Conservation (phyloP, 768 basidiomycete species). For the Kwoniella europaea region DNA sequence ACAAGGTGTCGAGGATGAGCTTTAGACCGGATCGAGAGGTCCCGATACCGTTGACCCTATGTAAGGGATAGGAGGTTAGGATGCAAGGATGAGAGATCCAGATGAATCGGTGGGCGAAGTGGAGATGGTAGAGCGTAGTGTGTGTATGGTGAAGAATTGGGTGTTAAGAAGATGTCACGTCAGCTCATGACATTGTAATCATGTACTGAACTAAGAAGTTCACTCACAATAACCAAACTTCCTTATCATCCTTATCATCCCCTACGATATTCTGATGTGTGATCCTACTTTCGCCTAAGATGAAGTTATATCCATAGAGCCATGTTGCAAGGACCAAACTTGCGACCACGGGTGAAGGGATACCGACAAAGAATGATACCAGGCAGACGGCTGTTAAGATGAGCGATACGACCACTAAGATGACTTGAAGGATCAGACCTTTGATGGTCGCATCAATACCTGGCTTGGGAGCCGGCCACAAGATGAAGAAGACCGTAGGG, state of each 20-base stretch:
- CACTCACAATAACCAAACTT: conserved; percentile 45
- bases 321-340: not conserved
- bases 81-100: not conserved
- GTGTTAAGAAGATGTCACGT: not conserved
- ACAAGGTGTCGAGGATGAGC: conserved; percentile 35
- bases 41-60: conserved; percentile 44
- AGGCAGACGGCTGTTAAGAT: conserved; percentile 8
- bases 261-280: conserved; percentile 16
- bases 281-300: conserved; percentile 6
- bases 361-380: conserved; percentile 12
- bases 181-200: not conserved
- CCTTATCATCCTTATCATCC: conserved; percentile 24
- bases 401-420: conserved; percentile 6
- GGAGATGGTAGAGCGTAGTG: not conserved
- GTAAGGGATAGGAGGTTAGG: not conserved
- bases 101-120: not conserved
- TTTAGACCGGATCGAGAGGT: conserved; percentile 38
- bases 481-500: not conserved
- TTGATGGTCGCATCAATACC: conserved; percentile 12
- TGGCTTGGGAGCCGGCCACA: conserved; percentile 4
- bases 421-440: conserved; percentile 5
- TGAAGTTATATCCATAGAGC: not conserved
- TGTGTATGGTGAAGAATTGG: not conserved
- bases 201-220: not conserved
- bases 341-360: conserved; percentile 3